Evolutionary conservation across 257 asterid genomes (phyloP).

Genomic region (Solanum lycopersicoides): DNA sequence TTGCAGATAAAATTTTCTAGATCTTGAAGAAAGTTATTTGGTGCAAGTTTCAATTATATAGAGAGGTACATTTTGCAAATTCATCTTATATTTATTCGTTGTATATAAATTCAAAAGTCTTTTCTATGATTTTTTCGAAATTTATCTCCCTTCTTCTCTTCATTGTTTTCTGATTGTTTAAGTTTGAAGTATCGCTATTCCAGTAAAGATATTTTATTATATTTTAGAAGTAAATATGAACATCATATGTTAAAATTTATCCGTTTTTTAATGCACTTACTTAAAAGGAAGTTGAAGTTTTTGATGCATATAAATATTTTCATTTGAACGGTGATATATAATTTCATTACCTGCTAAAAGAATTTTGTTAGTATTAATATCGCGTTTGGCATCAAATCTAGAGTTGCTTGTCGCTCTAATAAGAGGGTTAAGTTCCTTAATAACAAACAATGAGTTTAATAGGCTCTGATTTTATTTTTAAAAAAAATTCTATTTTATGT

Average conservation of each 20-base stretch:
- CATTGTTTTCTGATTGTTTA: too few relatives aligned
- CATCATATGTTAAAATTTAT: not conserved
- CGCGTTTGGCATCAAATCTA: too few relatives aligned
- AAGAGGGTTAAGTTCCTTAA: too few relatives aligned
- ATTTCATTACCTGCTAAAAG: too few relatives aligned
- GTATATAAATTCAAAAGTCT: too few relatives aligned
- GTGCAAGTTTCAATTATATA: not conserved
- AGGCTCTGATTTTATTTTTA: not conserved
- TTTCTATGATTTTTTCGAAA: too few relatives aligned
- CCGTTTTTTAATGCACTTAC: too few relatives aligned
- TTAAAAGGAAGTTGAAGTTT: not conserved
- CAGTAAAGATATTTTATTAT: not conserved
- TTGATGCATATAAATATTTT: not conserved
- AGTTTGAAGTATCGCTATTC: not conserved
- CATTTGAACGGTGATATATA: not conserved
- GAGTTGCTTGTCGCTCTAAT: too few relatives aligned
- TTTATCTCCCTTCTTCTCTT: too few relatives aligned
- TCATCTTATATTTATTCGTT: not conserved
- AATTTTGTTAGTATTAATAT: too few relatives aligned
- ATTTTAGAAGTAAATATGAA: not conserved
- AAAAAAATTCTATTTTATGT: too few relatives aligned
- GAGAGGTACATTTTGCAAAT: not conserved
- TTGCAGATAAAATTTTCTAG: not conserved
- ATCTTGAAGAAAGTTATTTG: not conserved
- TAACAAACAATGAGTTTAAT: too few relatives aligned